A percentile compares a stretch with the other conserved stretches of the same genome.
phyloP scores from a whole-genome alignment of 495 filamentous ascomycete genomes.

The Xylona heveae region DNA sequence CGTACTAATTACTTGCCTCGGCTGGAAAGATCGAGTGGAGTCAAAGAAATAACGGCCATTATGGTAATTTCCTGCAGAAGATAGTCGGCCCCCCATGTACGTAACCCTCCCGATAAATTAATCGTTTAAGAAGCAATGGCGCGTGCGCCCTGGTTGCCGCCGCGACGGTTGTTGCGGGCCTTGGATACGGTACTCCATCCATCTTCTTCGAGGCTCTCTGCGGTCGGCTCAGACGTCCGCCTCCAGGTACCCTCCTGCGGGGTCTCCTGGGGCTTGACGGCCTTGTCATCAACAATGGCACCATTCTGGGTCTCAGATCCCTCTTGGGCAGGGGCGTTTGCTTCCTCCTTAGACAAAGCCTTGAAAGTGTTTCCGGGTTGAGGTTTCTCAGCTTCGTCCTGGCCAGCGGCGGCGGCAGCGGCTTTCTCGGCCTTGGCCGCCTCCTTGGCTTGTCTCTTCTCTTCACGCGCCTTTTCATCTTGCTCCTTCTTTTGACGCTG shows the following conservation, averaged over 20 bases:
- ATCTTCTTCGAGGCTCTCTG: conserved; percentile 34
- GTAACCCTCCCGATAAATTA: too few species aligned
- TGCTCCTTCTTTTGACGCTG: conserved; percentile 67
- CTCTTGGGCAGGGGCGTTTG: conserved; percentile 1
- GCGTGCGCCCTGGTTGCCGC: conserved; percentile 22
- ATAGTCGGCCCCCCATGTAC: too few species aligned
- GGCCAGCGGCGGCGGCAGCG: conserved; percentile 7
- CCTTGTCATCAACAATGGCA: conserved; percentile 3
- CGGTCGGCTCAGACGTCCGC: conserved; percentile 5
- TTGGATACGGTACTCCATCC: conserved; percentile 57
- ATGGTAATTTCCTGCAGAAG: too few species aligned
- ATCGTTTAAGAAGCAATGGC: conserved; percentile 23
- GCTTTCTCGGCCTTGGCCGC: conserved; percentile 17
- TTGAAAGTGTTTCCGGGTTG: conserved; percentile 4
- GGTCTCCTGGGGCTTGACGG: conserved; percentile 5
- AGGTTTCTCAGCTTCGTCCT: conserved; percentile 9
- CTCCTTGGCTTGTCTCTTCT: conserved; percentile 38
- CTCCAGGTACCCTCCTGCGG: conserved; percentile 1
- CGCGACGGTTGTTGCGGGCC: conserved; percentile 29
- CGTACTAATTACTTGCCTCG: too few species aligned
- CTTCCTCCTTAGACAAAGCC: background rate
- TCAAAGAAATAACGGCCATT: too few species aligned
- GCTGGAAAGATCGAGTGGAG: too few species aligned
- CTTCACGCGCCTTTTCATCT: conserved; percentile 68
- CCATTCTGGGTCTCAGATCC: background rate